phyloP scores from a whole-genome alignment of 352 stramenopile species.

The Pythium grandisporangium region DNA sequence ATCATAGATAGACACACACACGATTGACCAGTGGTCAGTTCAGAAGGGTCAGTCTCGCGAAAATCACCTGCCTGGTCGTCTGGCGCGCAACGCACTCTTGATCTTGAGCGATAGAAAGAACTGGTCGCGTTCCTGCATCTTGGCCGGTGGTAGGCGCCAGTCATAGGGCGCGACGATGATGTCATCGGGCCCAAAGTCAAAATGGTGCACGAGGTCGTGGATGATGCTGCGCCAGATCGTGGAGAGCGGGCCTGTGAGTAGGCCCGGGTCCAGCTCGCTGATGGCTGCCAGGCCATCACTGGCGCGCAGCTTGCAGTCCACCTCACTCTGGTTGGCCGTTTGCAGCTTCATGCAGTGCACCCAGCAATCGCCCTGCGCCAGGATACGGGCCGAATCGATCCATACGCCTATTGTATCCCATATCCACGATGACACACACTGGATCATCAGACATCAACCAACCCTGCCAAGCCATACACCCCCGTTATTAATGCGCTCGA shows the following conservation, averaged over 20 bases:
- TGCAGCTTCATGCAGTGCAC: slow-evolving; percentile 68
- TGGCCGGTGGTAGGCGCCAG: slow-evolving; percentile 67
- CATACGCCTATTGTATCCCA: slow-evolving; percentile 29
- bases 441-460: too few relatives aligned
- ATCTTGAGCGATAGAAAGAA: slow-evolving; percentile 67
- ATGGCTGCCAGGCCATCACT: slow-evolving; percentile 47
- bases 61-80: too few relatives aligned
- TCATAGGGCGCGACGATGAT: slow-evolving; percentile 72
- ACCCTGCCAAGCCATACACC: too few relatives aligned
- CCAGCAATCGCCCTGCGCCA: slow-evolving; percentile 74
- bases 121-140: slow-evolving; percentile 61
- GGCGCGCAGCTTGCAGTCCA: slow-evolving; percentile 66
- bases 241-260: slow-evolving; percentile 66
- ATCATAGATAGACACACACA: too few relatives aligned
- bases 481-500: too few relatives aligned
- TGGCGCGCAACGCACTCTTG: slow-evolving; percentile 55
- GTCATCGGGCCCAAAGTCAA: slow-evolving; percentile 53
- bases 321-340: slow-evolving; percentile 51
- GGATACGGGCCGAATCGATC: slow-evolving; percentile 60
- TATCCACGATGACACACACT: too few relatives aligned
- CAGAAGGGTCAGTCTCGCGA: background rate
- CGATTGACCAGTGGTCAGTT: background rate
- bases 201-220: slow-evolving; percentile 57
- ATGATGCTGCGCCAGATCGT: slow-evolving; percentile 65
- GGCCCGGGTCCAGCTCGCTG: slow-evolving; percentile 59